These are phyloP conservation scores for Phytomonas sp. DNA, from an alignment of 208 protist species.

Conservation along the genomic window DNA sequence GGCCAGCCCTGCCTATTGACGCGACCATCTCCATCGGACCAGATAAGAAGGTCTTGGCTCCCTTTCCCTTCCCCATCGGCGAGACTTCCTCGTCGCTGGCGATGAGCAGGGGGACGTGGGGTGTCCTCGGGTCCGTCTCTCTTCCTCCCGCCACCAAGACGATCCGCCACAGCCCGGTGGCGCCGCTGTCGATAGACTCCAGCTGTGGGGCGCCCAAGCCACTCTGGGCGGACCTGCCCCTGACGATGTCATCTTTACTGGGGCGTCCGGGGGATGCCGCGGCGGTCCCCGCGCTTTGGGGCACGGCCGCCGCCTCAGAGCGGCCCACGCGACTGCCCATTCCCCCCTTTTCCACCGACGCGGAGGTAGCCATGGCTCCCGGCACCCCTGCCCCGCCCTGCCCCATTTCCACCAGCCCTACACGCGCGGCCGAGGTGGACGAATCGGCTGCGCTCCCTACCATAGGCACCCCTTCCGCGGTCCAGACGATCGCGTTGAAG, in stretches of 20 bases:
- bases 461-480: not conserved
- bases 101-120: conserved; percentile 35
- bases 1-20: conserved; percentile 26
- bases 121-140: conserved; percentile 20
- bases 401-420: conserved; percentile 30
- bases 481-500: conserved; percentile 2
- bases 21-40: conserved; percentile 21
- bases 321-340: conserved; percentile 1
- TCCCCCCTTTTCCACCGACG: conserved; percentile 9
- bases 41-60: not conserved
- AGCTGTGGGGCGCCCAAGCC: conserved; percentile 20
- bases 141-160: conserved; percentile 9
- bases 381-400: conserved; percentile 21
- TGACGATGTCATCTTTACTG: not conserved
- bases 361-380: not conserved
- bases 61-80: not conserved
- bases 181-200: conserved; percentile 31
- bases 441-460: not conserved
- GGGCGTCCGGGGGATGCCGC: not conserved
- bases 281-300: conserved; percentile 13
- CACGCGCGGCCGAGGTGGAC: conserved; percentile 12
- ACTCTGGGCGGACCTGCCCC: conserved; percentile 35
- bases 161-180: not conserved
- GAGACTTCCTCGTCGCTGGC: conserved; percentile 22
- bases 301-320: conserved; percentile 19